These are phyloP conservation scores for Venturia asperata DNA, from an alignment of 2,329 filamentous ascomycete species.

Conservation along the genomic window DNA sequence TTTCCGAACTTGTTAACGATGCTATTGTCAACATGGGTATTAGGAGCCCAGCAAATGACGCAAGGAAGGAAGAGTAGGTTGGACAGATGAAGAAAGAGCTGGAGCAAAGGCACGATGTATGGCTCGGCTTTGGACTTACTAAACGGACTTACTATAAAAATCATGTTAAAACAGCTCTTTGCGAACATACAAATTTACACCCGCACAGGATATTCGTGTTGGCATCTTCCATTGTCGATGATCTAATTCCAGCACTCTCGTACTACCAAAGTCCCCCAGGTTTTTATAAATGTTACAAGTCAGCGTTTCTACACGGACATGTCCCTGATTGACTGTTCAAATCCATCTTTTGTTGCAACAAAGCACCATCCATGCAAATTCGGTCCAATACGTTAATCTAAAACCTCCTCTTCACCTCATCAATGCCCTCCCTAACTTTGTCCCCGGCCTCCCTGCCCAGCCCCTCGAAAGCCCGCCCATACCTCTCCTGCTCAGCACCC, in stretches of 20 bases:
- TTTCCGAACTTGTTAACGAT: conserved; percentile 5
- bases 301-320: neutral
- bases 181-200: too few relatives aligned
- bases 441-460: neutral
- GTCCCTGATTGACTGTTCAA: neutral
- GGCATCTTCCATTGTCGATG: too few relatives aligned
- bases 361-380: neutral
- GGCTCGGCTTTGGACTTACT: too few relatives aligned
- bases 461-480: conserved; percentile 6
- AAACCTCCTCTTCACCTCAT: conserved; percentile 8
- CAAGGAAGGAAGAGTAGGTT: neutral
- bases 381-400: neutral
- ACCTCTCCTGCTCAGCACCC: conserved; percentile 14
- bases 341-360: neutral
- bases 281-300: too few relatives aligned
- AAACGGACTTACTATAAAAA: too few relatives aligned
- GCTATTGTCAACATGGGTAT: conserved; percentile 2
- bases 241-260: too few relatives aligned
- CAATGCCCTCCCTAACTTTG: neutral
- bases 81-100: neutral
- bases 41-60: neutral
- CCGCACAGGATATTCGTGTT: too few relatives aligned
- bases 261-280: too few relatives aligned
- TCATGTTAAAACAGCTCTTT: too few relatives aligned
- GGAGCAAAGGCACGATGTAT: neutral